A percentile compares a stretch with the other conserved stretches of the same genome.
Evolutionary conservation across 1,284 basidiomycete genomes (phyloP).

Genomic region (Cryptococcus neoformans): DNA sequence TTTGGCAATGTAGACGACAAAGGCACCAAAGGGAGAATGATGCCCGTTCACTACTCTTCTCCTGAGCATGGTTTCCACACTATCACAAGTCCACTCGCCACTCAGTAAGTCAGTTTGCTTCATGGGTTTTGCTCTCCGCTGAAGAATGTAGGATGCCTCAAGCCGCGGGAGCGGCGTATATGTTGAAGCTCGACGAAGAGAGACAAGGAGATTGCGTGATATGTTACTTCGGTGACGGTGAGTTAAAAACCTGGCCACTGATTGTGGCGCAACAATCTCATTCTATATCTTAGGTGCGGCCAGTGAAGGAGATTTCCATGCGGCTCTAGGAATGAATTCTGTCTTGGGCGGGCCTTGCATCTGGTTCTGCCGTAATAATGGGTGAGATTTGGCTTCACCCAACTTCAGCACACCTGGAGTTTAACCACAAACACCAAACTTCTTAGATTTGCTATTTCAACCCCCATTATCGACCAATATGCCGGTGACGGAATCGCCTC

Average conservation of each 20-base stretch:
- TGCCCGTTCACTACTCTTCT: conserved; percentile 90
- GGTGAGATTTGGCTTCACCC: conserved; percentile 61
- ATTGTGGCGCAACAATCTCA: neutral
- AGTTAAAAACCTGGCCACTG: neutral
- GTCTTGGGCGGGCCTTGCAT: conserved; percentile 51
- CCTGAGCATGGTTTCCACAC: conserved; percentile 76
- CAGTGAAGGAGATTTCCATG: conserved; percentile 58
- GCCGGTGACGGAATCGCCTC: conserved; percentile 90
- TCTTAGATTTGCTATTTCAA: conserved; percentile 93
- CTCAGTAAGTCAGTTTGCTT: conserved; percentile 55
- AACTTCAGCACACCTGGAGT: conserved; percentile 39
- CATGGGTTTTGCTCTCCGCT: neutral
- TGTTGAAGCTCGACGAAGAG: conserved; percentile 72
- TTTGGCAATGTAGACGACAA: conserved; percentile 79
- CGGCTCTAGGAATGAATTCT: conserved; percentile 54
- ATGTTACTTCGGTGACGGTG: conserved; percentile 80
- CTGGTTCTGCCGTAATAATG: conserved; percentile 50
- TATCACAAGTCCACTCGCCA: conserved; percentile 90
- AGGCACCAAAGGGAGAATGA: conserved; percentile 81
- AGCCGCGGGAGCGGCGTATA: conserved; percentile 89
- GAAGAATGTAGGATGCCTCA: conserved; percentile 64
- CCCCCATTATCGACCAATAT: conserved; percentile 84
- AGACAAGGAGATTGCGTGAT: conserved; percentile 76
- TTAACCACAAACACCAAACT: too few relatives aligned
- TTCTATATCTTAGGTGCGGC: conserved; percentile 45